Evolutionary conservation across 2,329 filamentous ascomycete genomes (phyloP).

Genomic region (Diaporthe batatas): DNA sequence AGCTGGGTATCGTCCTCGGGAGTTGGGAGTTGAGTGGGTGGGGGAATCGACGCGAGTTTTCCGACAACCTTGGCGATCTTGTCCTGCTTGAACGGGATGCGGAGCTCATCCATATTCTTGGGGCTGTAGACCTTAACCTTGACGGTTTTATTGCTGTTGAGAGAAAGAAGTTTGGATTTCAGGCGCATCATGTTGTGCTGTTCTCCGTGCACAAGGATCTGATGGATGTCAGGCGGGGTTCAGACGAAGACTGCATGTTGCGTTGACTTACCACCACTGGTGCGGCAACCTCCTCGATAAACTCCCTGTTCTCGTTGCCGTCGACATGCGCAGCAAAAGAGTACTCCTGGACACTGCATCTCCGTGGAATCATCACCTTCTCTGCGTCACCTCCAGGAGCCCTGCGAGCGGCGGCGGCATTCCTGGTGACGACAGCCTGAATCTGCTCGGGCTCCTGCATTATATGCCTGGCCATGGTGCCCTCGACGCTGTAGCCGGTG

Average conservation of each 20-base stretch:
- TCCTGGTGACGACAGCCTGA: slow-evolving; percentile 89
- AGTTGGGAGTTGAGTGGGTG: slow-evolving; percentile 62
- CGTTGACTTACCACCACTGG: slow-evolving; percentile 83
- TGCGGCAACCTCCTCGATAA: slow-evolving; percentile 93
- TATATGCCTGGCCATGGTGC: slow-evolving; percentile 97
- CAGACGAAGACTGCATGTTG: background rate
- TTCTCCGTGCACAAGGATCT: slow-evolving; percentile 97
- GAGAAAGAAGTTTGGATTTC: slow-evolving; percentile 93
- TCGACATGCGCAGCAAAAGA: slow-evolving; percentile 98
- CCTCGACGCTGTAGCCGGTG: slow-evolving; percentile 97
- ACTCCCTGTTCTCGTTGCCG: slow-evolving; percentile 93
- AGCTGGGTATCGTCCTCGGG: slow-evolving; percentile 61
- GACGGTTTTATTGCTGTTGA: slow-evolving; percentile 83
- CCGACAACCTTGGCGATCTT: slow-evolving; percentile 97
- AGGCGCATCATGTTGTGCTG: slow-evolving; percentile 98
- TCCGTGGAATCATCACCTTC: slow-evolving; percentile 89
- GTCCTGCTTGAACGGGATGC: slow-evolving; percentile 94
- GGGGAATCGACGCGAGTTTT: slow-evolving; percentile 85
- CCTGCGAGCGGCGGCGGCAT: slow-evolving; percentile 72
- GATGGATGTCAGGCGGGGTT: slow-evolving; percentile 1
- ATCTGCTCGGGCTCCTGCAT: slow-evolving; percentile 96
- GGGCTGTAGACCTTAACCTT: slow-evolving; percentile 95
- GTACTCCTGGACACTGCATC: slow-evolving; percentile 94
- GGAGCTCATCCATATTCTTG: slow-evolving; percentile 93
- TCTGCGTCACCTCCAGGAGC: slow-evolving; percentile 79